A percentile compares a stretch with the other conserved stretches of the same genome.
Evolutionary conservation across 345 rosid species (phyloP).

Genomic region (Populus tremula): DNA sequence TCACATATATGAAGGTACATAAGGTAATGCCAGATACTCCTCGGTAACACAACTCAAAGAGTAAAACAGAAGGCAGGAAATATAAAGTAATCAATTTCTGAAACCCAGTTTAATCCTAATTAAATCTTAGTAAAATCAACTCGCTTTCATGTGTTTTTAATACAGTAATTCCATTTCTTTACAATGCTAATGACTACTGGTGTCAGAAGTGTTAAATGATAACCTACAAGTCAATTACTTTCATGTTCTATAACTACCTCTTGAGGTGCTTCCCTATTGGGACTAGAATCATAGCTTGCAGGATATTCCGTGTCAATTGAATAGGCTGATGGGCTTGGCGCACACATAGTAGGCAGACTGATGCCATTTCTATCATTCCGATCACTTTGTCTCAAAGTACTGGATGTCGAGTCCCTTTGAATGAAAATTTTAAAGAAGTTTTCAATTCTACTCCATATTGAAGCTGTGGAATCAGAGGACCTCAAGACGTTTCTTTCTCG

Average conservation of each 20-base stretch:
- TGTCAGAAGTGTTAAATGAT: not conserved
- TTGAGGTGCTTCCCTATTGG: not conserved
- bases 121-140: too few relatives aligned
- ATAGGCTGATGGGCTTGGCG: not conserved
- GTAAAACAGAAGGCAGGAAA: too few relatives aligned
- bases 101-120: too few relatives aligned
- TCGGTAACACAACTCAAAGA: too few relatives aligned
- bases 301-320: not conserved
- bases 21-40: too few relatives aligned
- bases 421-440: constrained; percentile 7
- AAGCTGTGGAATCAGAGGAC: not conserved
- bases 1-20: too few relatives aligned
- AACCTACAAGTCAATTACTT: not conserved
- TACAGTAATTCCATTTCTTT: too few relatives aligned
- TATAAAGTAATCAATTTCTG: too few relatives aligned
- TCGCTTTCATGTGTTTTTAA: too few relatives aligned
- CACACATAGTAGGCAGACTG: not conserved
- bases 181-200: not conserved
- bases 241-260: not conserved
- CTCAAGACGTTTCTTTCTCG: not conserved
- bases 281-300: not conserved
- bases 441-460: not conserved
- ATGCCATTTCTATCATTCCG: not conserved
- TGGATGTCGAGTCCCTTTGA: constrained; percentile 1
- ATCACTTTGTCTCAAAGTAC: not conserved